Percentiles rank a stretch among this genome's conserved stretches.
These are phyloP conservation scores for Balamuthia mandrillaris DNA, from an alignment of 208 protist genomes.

Conservation along the genomic window DNA sequence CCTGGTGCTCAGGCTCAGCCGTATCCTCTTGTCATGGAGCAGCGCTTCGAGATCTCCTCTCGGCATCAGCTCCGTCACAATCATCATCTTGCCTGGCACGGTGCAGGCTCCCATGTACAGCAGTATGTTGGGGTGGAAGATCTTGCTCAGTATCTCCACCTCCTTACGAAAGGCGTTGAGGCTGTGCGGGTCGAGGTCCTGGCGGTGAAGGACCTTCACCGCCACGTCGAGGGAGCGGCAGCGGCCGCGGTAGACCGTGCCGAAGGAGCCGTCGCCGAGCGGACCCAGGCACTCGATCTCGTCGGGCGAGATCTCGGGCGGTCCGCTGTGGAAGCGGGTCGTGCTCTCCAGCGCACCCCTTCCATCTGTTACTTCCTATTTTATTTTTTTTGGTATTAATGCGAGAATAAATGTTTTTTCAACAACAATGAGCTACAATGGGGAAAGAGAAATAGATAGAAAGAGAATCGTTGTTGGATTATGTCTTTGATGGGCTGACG, in stretches of 20 bases:
- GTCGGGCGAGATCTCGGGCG: slow-evolving; percentile 9
- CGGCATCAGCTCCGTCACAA: slow-evolving; percentile 68
- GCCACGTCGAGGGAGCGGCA: slow-evolving; percentile 31
- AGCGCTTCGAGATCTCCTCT: slow-evolving; percentile 56
- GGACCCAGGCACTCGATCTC: slow-evolving; percentile 16
- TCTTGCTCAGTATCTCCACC: slow-evolving; percentile 29
- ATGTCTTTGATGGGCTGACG: background rate
- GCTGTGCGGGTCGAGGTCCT: slow-evolving; percentile 10
- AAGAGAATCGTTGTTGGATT: background rate
- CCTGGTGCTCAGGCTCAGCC: background rate
- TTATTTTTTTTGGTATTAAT: too few species aligned
- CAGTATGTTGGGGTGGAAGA: slow-evolving; percentile 68
- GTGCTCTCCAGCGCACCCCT: background rate
- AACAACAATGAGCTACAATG: too few species aligned
- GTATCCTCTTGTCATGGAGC: slow-evolving; percentile 35
- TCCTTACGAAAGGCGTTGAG: slow-evolving; percentile 40
- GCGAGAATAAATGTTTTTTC: too few species aligned
- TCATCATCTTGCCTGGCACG: slow-evolving; percentile 58
- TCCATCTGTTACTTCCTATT: too few species aligned
- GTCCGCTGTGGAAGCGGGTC: slow-evolving; percentile 15
- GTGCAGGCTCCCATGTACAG: slow-evolving; percentile 75
- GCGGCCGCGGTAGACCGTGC: slow-evolving; percentile 23
- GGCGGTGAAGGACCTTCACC: slow-evolving; percentile 26
- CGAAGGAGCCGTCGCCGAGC: slow-evolving; percentile 26
- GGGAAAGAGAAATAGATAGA: background rate